Base-by-base conservation (phyloP, 148 eudicot genomes). In the Polygonum aviculare region DNA sequence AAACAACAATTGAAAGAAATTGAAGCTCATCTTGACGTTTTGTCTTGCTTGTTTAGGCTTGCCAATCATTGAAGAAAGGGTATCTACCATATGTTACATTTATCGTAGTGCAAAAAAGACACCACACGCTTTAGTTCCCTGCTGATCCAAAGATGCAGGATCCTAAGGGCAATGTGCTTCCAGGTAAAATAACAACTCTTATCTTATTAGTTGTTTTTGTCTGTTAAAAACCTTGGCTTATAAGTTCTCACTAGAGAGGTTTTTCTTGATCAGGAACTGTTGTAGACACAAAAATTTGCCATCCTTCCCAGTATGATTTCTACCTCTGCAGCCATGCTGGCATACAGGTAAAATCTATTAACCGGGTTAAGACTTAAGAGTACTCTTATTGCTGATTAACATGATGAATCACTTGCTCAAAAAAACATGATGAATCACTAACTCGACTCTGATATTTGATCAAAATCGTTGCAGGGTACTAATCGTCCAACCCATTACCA, bases 401-500 rank as follows among this genome's bases (percentile, higher is more conserved):
- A 26, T 26, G 31, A 26, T 26, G 31, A 26, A 7, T 44, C 10
- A 44, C 9, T 44, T n/a, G n/a, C n/a, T n/a, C n/a, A n/a, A n/a
- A n/a, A n/a, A n/a, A 26, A 26, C 31, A 26, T 26, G 31, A 26
- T 26, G 31, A 26, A 7, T 44, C 10, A 44, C 9, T 44, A 7
- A 7, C 9, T 44, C 10, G 9, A 7, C 47, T 44, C 31, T 44
- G 47, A 44, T 44, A 44, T 44, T 44, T 44, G 47, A 44, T 44
- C 47, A 44, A 44, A 44, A 44, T 44, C 10, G 9, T 44, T 33
- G 48, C 76, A 85, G 87, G 87, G 87, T 6, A 82, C 85, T 4
- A 85, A 84, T 63, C 80, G 87, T 11, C 87, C 87, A 0, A 79
- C 87, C 3, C 85, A 85, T 74, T 85, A 85, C 78, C 87, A 85